Evolutionary conservation across 192 early-diverging fungal genomes (phyloP).

Genomic region (Podila epicladia): DNA sequence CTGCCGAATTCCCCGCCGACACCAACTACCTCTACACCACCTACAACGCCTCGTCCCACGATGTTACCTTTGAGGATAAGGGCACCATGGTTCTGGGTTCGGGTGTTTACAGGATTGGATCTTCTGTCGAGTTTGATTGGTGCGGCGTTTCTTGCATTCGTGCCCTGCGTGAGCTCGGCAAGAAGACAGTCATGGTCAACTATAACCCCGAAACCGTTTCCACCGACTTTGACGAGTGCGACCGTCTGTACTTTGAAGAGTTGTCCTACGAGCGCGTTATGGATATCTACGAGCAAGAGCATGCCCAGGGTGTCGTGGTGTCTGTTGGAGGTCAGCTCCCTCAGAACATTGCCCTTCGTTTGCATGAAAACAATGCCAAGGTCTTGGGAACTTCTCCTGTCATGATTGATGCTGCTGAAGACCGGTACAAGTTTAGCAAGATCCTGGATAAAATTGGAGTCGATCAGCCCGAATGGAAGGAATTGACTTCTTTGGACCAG

Average conservation of each 20-base stretch:
- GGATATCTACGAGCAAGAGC: conserved; percentile 94
- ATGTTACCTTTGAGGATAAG: conserved; percentile 87
- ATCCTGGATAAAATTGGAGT: conserved; percentile 92
- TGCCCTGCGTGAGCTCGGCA: conserved; percentile 80
- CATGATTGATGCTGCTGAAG: conserved; percentile 93
- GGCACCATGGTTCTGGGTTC: conserved; percentile 97
- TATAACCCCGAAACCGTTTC: conserved; percentile 99
- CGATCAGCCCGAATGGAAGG: conserved; percentile 97
- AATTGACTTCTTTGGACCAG: conserved; percentile 84
- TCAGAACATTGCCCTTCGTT: conserved; percentile 93
- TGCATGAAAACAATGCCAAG: conserved; percentile 80
- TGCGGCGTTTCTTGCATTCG: conserved; percentile 86
- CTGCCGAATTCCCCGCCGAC: conserved; percentile 95
- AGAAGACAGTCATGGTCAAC: conserved; percentile 96
- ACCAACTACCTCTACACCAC: conserved; percentile 99
- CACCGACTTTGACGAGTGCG: conserved; percentile 98
- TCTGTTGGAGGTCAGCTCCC: conserved; percentile 96
- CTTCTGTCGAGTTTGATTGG: conserved; percentile 99
- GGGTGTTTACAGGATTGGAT: conserved; percentile 97
- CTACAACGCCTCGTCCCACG: conserved; percentile 91
- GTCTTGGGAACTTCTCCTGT: conserved; percentile 91
- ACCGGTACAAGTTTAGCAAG: conserved; percentile 95
- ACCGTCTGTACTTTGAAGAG: conserved; percentile 99
- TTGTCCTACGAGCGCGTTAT: conserved; percentile 92
- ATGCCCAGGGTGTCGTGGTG: conserved; percentile 86